Conservation (phyloP, 75 land plant species). For the Cryptomeria japonica region DNA sequence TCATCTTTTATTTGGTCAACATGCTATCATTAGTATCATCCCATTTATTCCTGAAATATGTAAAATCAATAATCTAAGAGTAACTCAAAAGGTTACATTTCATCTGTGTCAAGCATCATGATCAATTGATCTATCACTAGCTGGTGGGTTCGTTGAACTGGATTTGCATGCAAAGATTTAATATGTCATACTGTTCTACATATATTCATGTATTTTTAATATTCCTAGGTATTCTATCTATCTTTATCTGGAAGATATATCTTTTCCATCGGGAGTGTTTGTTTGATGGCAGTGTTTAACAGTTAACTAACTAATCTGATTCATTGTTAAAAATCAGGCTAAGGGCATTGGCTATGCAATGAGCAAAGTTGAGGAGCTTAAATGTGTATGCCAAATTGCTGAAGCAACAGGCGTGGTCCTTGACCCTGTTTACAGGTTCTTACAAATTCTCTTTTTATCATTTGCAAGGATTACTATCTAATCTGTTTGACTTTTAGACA, state of each 20-base stretch:
- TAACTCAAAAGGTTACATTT: neutral
- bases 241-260: neutral
- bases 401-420: slow-evolving; percentile 79
- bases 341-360: slow-evolving; percentile 94
- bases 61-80: neutral
- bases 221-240: neutral
- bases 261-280: neutral
- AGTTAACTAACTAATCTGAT: neutral
- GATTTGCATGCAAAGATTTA: slow-evolving; percentile 1
- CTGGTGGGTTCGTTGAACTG: neutral
- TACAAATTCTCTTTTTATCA: neutral
- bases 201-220: neutral
- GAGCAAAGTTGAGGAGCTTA: slow-evolving; percentile 82
- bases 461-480: neutral
- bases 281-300: too few species aligned
- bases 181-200: neutral
- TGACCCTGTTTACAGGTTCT: slow-evolving; percentile 96
- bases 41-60: neutral
- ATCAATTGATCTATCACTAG: neutral
- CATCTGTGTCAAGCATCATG: neutral
- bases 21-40: neutral
- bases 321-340: slow-evolving; percentile 49
- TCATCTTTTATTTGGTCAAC: neutral
- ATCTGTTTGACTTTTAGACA: neutral
- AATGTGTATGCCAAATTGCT: slow-evolving; percentile 76